Percentiles rank a stretch among this genome's conserved stretches.
Conservation (phyloP, 2,329 filamentous ascomycete species). For the Verticillium longisporum region DNA sequence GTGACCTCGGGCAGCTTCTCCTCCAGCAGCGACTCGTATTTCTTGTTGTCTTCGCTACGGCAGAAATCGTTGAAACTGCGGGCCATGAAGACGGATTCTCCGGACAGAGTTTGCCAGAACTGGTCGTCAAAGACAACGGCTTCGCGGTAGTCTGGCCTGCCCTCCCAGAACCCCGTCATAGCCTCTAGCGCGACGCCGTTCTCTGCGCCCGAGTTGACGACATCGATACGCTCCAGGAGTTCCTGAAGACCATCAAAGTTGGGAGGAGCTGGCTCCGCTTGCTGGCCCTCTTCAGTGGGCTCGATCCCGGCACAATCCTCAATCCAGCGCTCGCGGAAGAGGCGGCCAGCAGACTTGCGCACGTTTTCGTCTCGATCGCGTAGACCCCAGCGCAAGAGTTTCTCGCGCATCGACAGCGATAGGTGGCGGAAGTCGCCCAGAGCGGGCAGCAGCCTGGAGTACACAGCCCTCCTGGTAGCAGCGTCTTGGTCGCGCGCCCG, state of each 20-base stretch:
- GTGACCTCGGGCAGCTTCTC: conserved; percentile 95
- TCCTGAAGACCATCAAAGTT: conserved; percentile 82
- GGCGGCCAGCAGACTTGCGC: conserved; percentile 78
- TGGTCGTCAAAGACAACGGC: conserved; percentile 63
- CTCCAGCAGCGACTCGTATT: conserved; percentile 70
- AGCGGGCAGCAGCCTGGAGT: conserved; percentile 77
- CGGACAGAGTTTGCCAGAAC: conserved; percentile 75
- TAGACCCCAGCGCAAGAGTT: conserved; percentile 88
- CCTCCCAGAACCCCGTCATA: conserved; percentile 95
- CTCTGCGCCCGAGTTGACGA: conserved; percentile 83
- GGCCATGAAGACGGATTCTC: conserved; percentile 83
- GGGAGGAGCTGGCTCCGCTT: conserved; percentile 51
- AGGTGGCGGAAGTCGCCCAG: conserved; percentile 92
- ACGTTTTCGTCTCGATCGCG: conserved; percentile 92
- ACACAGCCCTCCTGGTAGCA: conserved; percentile 76
- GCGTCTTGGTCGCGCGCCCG: conserved; percentile 84
- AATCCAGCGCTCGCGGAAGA: conserved; percentile 96
- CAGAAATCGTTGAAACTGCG: conserved; percentile 95
- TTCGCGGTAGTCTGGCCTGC: conserved; percentile 75
- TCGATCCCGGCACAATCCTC: conserved; percentile 77
- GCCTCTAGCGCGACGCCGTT: conserved; percentile 87
- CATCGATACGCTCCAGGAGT: conserved; percentile 86
- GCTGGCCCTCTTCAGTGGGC: conserved; percentile 51
- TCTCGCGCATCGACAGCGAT: conserved; percentile 90
- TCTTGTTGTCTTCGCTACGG: conserved; percentile 63